Percentiles rank a stretch among this genome's conserved stretches.
These are phyloP conservation scores for Lasiodiplodia sp. DNA, from an alignment of 2,329 filamentous ascomycete species.

Conservation along the genomic window DNA sequence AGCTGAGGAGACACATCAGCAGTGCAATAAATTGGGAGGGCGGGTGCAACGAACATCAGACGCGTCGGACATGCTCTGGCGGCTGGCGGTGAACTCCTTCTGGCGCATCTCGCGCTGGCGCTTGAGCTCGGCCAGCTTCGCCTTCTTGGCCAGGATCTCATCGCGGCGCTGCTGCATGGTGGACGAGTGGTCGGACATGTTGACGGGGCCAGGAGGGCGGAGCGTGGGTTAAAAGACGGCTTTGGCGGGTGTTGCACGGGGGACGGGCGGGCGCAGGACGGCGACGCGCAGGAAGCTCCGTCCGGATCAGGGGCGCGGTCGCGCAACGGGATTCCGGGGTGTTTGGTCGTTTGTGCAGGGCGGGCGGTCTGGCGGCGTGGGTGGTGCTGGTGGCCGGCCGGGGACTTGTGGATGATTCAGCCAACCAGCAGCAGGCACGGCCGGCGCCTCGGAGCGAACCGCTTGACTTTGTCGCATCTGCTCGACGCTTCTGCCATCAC, in stretches of 20 bases:
- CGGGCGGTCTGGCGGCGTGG: slow-evolving; percentile 19
- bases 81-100: slow-evolving; percentile 73
- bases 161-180: slow-evolving; percentile 85
- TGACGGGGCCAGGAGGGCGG: slow-evolving; percentile 12
- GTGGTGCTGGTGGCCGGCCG: slow-evolving; percentile 3
- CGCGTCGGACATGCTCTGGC: slow-evolving; percentile 69
- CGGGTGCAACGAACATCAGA: slow-evolving; percentile 68
- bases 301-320: slow-evolving; percentile 15
- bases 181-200: slow-evolving; percentile 28
- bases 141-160: slow-evolving; percentile 96
- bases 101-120: slow-evolving; percentile 85
- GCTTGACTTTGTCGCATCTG: slow-evolving; percentile 29
- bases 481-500: slow-evolving; percentile 28
- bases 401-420: slow-evolving; percentile 28
- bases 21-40: slow-evolving; percentile 25
- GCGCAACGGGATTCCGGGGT: neutral
- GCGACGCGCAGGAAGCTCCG: slow-evolving; percentile 6
- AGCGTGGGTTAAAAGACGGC: neutral
- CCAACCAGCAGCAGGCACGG: slow-evolving; percentile 16
- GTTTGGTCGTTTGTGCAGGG: neutral
- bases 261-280: neutral
- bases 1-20: slow-evolving; percentile 58
- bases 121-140: slow-evolving; percentile 95
- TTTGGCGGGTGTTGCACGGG: neutral
- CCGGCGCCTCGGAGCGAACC: slow-evolving; percentile 29